Conservation (phyloP, 1,284 basidiomycete species). For the Omphalotus olearius region DNA sequence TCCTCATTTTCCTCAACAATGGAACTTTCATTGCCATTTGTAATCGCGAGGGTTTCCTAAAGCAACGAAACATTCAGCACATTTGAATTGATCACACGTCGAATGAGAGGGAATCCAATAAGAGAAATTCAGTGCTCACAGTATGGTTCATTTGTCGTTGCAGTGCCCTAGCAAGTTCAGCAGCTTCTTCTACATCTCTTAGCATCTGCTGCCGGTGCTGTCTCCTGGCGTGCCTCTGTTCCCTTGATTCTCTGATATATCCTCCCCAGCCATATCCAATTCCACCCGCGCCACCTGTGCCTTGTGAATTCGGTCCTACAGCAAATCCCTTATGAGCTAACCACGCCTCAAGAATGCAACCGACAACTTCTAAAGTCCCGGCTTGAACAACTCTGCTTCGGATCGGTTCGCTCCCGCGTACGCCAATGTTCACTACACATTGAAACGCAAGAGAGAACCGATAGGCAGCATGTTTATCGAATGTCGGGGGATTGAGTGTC, state of each 20-base stretch:
- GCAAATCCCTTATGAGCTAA: constrained; percentile 80
- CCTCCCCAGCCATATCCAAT: constrained; percentile 21
- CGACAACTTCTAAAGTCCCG: constrained; percentile 91
- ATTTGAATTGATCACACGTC: background rate
- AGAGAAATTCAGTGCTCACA: constrained; percentile 1
- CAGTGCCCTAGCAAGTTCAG: constrained; percentile 52
- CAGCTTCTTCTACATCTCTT: constrained; percentile 51
- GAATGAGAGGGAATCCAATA: background rate
- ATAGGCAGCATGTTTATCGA: constrained; percentile 82
- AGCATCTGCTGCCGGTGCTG: constrained; percentile 50
- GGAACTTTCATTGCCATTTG: too few relatives aligned
- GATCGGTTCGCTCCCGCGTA: constrained; percentile 92
- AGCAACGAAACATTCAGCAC: background rate
- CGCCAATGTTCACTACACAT: constrained; percentile 96
- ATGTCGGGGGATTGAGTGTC: constrained; percentile 61
- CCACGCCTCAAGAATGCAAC: constrained; percentile 94
- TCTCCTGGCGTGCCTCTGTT: constrained; percentile 60
- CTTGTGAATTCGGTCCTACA: constrained; percentile 50
- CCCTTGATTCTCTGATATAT: constrained; percentile 64
- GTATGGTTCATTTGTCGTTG: constrained; percentile 41
- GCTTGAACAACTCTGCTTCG: constrained; percentile 94
- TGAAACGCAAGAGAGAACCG: constrained; percentile 93
- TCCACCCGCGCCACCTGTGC: background rate
- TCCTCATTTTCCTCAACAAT: constrained; percentile 34
- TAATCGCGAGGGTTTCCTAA: background rate